Evolutionary conservation across 2,329 filamentous ascomycete genomes (phyloP), one percentile per base, ranked within the genome.

Genomic region (Fusarium praegraminearum): DNA sequence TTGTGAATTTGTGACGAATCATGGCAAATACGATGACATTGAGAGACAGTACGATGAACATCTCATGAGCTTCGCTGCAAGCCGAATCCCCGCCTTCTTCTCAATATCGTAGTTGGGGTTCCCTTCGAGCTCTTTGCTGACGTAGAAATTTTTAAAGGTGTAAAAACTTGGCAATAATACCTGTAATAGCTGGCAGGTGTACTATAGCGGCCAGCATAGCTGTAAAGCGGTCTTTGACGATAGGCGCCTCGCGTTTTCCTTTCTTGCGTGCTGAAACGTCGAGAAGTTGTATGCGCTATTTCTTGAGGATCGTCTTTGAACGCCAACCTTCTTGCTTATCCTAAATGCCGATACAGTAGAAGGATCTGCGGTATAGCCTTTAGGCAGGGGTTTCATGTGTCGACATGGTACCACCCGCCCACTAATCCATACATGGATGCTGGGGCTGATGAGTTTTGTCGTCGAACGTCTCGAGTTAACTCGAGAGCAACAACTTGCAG

Each of bases 91-190:
- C 4, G 70, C 45, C 33, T 68, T 70, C n/a, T 72, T 72, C 28
- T 72, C 55, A 3, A 68, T 36, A 8, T 72, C 69, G 16, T 70
- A 57, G 9, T 63, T 22, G 1, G 69, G 70, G 3, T 40, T 58
- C 1, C 70, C 70, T 32, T 72, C 59, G 2, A 72, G 67, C 28
- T 72, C 70, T n/a, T 72, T 72, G 8, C 70, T 69, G 15, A 72
- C 66, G 22, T 70, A 72, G 28, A 69, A 72, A 20, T 72, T 70
- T 20, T 72, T 72, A 40, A 72, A 72, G 2, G 72, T 72, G 24
- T 66, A 72, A 33, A 72, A 70, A 10, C 69, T 72, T 5, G 1
- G 67, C 59, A 2, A 63, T 32, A 7, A 72, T 67, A 2, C 70
- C 63, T 5, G 67, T 46, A n/a, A 72, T 68, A 1, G 67, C 69